These are phyloP conservation scores for Aegilops tauschii DNA, from an alignment of 176 grass and related monocot species.

Conservation along the genomic window DNA sequence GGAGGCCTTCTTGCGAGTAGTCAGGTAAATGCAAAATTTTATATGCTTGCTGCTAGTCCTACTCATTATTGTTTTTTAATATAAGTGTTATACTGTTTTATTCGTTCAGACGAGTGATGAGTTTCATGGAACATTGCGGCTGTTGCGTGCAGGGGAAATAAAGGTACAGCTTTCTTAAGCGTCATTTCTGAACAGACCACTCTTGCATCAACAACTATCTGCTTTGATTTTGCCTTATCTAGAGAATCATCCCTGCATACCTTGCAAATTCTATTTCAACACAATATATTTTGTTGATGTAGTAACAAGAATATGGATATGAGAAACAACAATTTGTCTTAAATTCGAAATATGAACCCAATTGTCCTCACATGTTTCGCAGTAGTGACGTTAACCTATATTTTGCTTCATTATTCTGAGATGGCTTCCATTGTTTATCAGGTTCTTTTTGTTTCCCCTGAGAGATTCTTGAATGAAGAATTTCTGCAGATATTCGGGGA, in stretches of 20 bases:
- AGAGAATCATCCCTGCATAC: not conserved
- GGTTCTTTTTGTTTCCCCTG: conserved; percentile 98
- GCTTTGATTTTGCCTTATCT: conserved; percentile 1
- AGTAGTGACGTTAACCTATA: not conserved
- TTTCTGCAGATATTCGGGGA: conserved; percentile 73
- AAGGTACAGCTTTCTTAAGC: conserved; percentile 56
- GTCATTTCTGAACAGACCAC: not conserved
- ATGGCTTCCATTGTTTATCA: conserved; percentile 39
- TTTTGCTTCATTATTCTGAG: conserved; percentile 10
- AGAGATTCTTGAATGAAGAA: conserved; percentile 93
- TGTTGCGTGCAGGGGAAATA: conserved; percentile 67
- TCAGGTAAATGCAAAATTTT: conserved; percentile 55
- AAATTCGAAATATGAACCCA: conserved; percentile 10
- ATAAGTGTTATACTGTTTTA: conserved; percentile 16
- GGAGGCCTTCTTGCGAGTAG: conserved; percentile 86
- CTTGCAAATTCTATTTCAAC: not conserved
- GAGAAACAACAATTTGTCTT: not conserved
- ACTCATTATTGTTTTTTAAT: conserved; percentile 10
- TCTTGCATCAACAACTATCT: not conserved
- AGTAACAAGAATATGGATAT: not conserved
- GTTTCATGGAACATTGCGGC: conserved; percentile 64
- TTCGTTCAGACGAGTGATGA: conserved; percentile 61
- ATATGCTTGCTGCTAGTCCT: conserved; percentile 6
- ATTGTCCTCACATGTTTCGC: conserved; percentile 11
- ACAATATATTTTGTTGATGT: not conserved